A percentile compares a stretch with the other conserved stretches of the same genome.
Conservation (phyloP, 345 rosid species). For the Ceriops zippeliana region DNA sequence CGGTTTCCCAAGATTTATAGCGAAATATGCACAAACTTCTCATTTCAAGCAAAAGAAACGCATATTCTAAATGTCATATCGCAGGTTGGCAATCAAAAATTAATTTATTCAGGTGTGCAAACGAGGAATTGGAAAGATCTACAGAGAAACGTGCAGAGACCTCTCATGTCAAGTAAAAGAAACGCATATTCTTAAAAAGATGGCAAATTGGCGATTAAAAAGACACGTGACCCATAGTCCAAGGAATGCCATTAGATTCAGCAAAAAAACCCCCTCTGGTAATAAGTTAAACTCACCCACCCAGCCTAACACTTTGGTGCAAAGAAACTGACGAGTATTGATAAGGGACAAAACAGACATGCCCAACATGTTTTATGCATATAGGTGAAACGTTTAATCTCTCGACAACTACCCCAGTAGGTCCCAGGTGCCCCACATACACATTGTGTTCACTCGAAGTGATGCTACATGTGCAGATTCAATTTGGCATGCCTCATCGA, state of each 20-base stretch:
- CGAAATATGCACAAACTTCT: no score
- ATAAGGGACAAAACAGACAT: not conserved
- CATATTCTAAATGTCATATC: no score
- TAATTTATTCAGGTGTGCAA: not conserved
- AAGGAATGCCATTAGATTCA: not conserved
- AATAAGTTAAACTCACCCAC: not conserved
- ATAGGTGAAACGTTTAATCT: not conserved
- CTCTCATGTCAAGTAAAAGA: not conserved
- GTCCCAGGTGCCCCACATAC: not conserved
- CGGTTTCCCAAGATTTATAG: no score
- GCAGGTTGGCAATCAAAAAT: no score
- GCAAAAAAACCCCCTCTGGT: not conserved
- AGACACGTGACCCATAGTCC: not conserved
- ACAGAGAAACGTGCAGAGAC: not conserved
- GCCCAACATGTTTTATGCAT: no score
- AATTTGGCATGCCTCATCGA: not conserved
- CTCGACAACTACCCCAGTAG: conserved; percentile 5
- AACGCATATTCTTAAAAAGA: not conserved
- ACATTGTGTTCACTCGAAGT: not conserved
- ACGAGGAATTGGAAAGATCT: not conserved
- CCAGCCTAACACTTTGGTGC: not conserved
- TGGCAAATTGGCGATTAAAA: not conserved
- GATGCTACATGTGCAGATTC: conserved; percentile 6
- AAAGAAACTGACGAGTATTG: not conserved
- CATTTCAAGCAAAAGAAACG: no score